Base-by-base conservation (phyloP, 169 alveolate species). In the Plasmodium relictum region DNA sequence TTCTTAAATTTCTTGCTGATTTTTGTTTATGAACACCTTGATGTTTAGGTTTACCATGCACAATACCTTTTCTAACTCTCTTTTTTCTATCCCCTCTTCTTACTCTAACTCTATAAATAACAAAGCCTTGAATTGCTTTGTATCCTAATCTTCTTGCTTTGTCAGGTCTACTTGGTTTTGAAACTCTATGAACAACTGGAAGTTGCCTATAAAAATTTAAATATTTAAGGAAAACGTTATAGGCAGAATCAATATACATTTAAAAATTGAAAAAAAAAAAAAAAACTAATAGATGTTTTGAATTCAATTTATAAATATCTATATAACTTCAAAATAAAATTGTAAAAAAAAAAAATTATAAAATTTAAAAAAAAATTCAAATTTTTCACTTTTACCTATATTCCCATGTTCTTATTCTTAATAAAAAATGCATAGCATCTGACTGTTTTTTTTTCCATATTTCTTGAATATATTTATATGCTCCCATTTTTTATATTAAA, bases 1-100 rank as follows among this genome's bases (percentile, higher is more conserved):
- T 95, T 94, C 98, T 97, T 94, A 98, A 96, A 92, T 98, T 96
- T 94, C 99, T 97, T 87, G 97, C 94, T 72, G 99, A 96, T 97
- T 98, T 98, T 92, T 96, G 98, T 96, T 98, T 98, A 94, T 95
- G 97, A 88, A 97, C 95, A 93, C 99, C 99, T 92, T 98, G 99
- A 93, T 97, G 98, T 93, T 96, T 95, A 76, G 99, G 99, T 94
- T 99, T 99, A 58, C 99, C 99, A 95, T 99, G 98, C 50, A 98
- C 99, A 69, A 98, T 98, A 89, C 99, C 99, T 96, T 98, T 98
- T 88, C 98, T 95, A 65, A 97, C 99, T 73, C 97, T 97, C 96
- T 96, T 97, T 98, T 98, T 98, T 94, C 99, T 98, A 93, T 98
- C 99, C 56, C 99, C 99, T 91, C 99, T 97, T 95, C 99, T 97